A percentile compares a stretch with the other conserved stretches of the same genome.
Conservation (phyloP, 176 grass and related monocot species). For the Musa beccarii region DNA sequence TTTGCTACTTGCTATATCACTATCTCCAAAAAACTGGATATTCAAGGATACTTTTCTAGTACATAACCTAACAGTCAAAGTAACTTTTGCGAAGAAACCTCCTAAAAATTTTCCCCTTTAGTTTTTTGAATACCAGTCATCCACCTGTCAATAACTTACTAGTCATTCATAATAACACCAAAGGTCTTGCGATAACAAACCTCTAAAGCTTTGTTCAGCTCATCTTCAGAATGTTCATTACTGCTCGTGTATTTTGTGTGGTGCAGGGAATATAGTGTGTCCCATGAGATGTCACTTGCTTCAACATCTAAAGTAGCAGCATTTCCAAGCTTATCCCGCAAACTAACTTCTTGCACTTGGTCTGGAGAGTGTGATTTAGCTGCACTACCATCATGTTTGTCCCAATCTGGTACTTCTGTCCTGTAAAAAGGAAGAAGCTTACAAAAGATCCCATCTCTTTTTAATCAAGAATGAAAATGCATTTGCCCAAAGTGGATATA, state of each 20-base stretch:
- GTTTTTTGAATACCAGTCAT: not conserved
- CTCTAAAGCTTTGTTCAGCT: constrained; percentile 76
- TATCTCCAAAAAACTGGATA: not conserved
- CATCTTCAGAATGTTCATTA: constrained; percentile 65
- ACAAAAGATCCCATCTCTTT: not conserved
- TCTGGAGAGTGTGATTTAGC: constrained; percentile 17
- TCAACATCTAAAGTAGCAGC: constrained; percentile 81
- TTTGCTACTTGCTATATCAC: too few species aligned
- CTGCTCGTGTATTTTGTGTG: constrained; percentile 74
- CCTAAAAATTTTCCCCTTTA: not conserved
- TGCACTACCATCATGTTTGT: constrained; percentile 24
- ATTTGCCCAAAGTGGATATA: too few species aligned
- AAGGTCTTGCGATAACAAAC: constrained; percentile 18
- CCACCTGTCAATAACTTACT: not conserved
- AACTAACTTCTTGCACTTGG: constrained; percentile 40
- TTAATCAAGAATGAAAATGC: too few species aligned
- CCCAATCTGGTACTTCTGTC: constrained; percentile 24
- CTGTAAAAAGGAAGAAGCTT: constrained; percentile 30
- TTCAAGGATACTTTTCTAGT: not conserved
- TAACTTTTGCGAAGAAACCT: not conserved
- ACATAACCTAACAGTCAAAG: not conserved
- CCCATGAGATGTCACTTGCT: constrained; percentile 63
- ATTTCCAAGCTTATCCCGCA: constrained; percentile 71
- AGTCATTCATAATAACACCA: not conserved
- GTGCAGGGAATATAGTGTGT: constrained; percentile 57